phyloP scores from a whole-genome alignment of 805 yeast species.

The Candida caryicola region DNA sequence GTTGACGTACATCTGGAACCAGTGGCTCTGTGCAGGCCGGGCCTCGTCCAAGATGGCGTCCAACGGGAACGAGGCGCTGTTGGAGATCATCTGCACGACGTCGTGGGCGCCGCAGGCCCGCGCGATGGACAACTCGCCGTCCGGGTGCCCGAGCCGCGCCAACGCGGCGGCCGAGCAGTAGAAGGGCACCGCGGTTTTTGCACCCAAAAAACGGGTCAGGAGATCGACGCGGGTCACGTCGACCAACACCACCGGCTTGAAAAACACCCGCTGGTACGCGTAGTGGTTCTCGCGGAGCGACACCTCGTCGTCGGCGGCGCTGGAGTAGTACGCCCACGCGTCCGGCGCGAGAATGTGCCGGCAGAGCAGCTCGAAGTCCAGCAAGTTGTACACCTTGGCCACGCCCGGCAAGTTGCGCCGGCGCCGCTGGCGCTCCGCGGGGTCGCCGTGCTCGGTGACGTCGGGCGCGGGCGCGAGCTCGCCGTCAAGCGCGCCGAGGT shows the following conservation, averaged over 20 bases:
- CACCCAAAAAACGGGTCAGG: slow-evolving; percentile 74
- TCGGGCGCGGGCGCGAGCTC: slow-evolving; percentile 23
- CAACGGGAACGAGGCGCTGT: slow-evolving; percentile 82
- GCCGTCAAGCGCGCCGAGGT: slow-evolving; percentile 29
- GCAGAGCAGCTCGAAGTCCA: slow-evolving; percentile 65
- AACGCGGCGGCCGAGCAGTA: slow-evolving; percentile 90
- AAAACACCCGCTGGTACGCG: slow-evolving; percentile 84
- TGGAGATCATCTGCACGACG: slow-evolving; percentile 86
- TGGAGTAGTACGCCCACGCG: slow-evolving; percentile 92
- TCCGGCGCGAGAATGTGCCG: slow-evolving; percentile 69
- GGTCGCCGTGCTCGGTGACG: slow-evolving; percentile 30
- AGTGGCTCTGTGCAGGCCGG: slow-evolving; percentile 45
- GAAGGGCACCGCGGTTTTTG: slow-evolving; percentile 69
- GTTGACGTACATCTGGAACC: slow-evolving; percentile 50
- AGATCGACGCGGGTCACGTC: slow-evolving; percentile 73
- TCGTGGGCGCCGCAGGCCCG: slow-evolving; percentile 72
- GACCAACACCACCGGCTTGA: slow-evolving; percentile 80
- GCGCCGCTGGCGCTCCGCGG: slow-evolving; percentile 34
- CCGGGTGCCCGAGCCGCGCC: slow-evolving; percentile 89
- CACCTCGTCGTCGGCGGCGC: slow-evolving; percentile 94
- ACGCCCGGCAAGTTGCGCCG: slow-evolving; percentile 24
- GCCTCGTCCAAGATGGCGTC: slow-evolving; percentile 81
- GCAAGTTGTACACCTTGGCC: slow-evolving; percentile 43
- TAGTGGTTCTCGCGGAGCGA: slow-evolving; percentile 86
- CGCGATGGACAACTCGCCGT: slow-evolving; percentile 86